Base-by-base conservation (phyloP, 768 basidiomycete genomes). In the Mycena crocata region DNA sequence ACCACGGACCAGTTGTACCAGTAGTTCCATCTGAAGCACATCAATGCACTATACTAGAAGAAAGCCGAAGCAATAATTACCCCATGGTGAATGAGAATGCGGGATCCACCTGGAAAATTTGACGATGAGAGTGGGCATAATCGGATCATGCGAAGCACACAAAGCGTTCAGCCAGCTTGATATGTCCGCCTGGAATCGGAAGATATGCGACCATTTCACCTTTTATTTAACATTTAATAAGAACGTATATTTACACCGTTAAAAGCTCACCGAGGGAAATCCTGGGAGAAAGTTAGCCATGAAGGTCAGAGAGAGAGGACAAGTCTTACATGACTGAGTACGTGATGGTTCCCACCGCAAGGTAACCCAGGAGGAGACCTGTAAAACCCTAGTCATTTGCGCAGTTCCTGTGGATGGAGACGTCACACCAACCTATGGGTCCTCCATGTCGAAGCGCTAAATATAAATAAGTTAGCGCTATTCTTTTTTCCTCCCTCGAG, bases 101-200 rank as follows among this genome's bases (percentile, higher is more conserved):
- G 19, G 88, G 90, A 66, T 93, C 87, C 10, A 95, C 66, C 66
- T 67, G 34, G 7, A 24, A 48, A 3, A n/a, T 32, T 15, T 49
- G 2, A 44, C 35, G 13, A 34, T 55, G 5, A 31, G 45, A 5
- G 39, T 48, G 8, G 13, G 24, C 10, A 17, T 21, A 30, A 1
- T 28, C 5, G 19, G 7, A 31, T 1, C 21, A 30, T 6, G 24
- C 26, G 17, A 15, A 5, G 7, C 32, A 48, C 59, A 67, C 90
- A 72, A 95, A 95, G 34, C 93, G 91, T 75, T 91, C 93, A 0
- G 93, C 90, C 21, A 95, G 79, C 65, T 84, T 92, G 77, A 94
- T 93, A 71, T 94, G 93, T 3, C 87, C 93, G 62, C 93, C 93
- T 30, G 92, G 84, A 54, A 95, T 84, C 0, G 93, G 93, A 7